Base-by-base conservation (phyloP, 2,329 filamentous ascomycete genomes). In the Aspergillus pseudonomiae region DNA sequence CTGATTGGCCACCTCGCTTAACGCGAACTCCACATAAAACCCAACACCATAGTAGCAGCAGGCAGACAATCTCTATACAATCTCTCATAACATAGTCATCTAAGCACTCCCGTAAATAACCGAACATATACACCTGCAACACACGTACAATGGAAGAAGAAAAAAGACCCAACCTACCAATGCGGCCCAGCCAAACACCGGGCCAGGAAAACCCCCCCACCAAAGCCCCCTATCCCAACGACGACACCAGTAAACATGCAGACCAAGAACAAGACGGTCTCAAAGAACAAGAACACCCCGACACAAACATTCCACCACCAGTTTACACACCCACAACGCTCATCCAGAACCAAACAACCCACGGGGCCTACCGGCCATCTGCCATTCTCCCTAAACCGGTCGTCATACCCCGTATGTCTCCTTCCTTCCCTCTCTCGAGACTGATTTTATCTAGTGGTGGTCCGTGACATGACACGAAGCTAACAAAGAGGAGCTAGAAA, bases 351-450 rank as follows among this genome's bases (percentile, higher is more conserved):
- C 59, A 66, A 59, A 60, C 53, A 10, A 12, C 43, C 7, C 39
- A 60, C 46, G n/a, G 34, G 39, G 34, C 28, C 30, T 30, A 39
- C n/a, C 55, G 56, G n/a, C 56, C 32, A 4, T 61, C 61, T 10
- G 9, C 41, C 34, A 52, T 63, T 34, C 57, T 65, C 30, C 60
- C 60, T 28, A 63, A 60, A 39, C 64, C 64, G 4, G 43, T 57
- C 39, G 64, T 66, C n/a, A 59, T 66, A 5, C 64, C 64, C 24
- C 64, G 64, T 66, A 62, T 3, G 64, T 28, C 36, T 24, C 28
- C 39, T 24, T 41, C 36, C n/a, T 34, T 21, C 43, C 11, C 19
- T 21, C 24, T 30, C 14, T 5, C 14, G 6, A 14, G 6, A 36
- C 16, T 30, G 1, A 16, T 41, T 16, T n/a, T n/a, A 54, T 24